These are phyloP conservation scores for Buddleja alternifolia DNA, from an alignment of 257 asterid genomes.

Conservation along the genomic window DNA sequence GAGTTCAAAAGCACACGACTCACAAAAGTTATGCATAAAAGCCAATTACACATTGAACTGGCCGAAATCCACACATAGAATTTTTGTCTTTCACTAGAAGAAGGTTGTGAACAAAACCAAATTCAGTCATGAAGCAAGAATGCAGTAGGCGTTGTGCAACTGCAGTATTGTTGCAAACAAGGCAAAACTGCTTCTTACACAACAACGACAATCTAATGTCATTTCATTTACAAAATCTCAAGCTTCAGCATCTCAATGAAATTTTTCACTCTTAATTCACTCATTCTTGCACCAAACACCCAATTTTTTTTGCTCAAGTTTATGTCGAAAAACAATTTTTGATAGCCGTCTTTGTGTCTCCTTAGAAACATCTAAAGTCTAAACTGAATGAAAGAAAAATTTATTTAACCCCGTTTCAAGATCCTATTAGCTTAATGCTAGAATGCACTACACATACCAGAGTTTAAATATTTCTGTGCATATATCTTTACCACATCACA, in stretches of 20 bases:
- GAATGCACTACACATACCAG: background rate
- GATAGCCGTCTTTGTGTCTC: background rate
- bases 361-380: background rate
- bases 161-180: background rate
- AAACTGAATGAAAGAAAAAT: background rate
- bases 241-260: background rate
- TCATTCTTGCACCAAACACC: constrained; percentile 9
- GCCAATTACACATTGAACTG: too few relatives aligned
- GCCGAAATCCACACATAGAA: background rate
- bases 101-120: background rate
- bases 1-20: too few relatives aligned
- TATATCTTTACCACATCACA: background rate
- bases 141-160: background rate
- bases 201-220: background rate
- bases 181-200: background rate
- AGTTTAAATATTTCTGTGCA: background rate
- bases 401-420: background rate
- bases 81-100: background rate
- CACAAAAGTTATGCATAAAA: too few relatives aligned
- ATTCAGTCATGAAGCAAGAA: background rate
- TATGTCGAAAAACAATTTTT: background rate
- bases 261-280: background rate
- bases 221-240: background rate
- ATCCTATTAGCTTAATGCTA: background rate
- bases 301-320: background rate